phyloP scores from a whole-genome alignment of 1,284 basidiomycete genomes.

The Trichosporon asahii region DNA sequence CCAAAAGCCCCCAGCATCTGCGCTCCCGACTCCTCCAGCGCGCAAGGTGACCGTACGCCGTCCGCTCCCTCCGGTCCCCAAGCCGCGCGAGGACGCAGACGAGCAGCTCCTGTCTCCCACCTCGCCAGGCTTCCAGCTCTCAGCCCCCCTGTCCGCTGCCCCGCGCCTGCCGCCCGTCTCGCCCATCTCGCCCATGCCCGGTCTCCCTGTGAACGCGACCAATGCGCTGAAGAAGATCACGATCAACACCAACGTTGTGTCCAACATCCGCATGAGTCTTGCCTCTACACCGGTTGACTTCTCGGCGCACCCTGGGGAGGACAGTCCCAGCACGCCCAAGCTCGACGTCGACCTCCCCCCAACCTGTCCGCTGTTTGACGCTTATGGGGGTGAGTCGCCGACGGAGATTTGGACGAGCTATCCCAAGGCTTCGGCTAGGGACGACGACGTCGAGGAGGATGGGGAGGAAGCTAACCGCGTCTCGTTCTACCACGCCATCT shows the following conservation, averaged over 20 bases:
- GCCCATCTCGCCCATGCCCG: background rate
- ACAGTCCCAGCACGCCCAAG: background rate
- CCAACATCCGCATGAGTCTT: background rate
- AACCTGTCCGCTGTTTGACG: background rate
- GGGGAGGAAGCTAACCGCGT: background rate
- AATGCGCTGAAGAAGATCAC: slow-evolving; percentile 5
- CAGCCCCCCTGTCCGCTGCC: background rate
- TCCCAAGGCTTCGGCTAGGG: background rate
- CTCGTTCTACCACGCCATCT: slow-evolving; percentile 10
- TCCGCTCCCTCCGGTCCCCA: background rate
- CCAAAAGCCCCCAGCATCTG: background rate
- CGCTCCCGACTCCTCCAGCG: background rate
- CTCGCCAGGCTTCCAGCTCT: background rate
- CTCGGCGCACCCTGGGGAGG: background rate
- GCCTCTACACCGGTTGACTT: background rate
- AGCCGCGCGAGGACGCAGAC: background rate
- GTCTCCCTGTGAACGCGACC: background rate
- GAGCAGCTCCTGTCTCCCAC: slow-evolving; percentile 5
- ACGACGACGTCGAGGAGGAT: background rate
- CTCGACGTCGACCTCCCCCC: background rate
- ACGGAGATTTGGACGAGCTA: background rate
- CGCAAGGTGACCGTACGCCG: background rate
- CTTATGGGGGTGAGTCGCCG: background rate
- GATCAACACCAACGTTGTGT: background rate
- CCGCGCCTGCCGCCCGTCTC: background rate